Conservation (phyloP, 257 asterid species). For the Linaria vulgaris region DNA sequence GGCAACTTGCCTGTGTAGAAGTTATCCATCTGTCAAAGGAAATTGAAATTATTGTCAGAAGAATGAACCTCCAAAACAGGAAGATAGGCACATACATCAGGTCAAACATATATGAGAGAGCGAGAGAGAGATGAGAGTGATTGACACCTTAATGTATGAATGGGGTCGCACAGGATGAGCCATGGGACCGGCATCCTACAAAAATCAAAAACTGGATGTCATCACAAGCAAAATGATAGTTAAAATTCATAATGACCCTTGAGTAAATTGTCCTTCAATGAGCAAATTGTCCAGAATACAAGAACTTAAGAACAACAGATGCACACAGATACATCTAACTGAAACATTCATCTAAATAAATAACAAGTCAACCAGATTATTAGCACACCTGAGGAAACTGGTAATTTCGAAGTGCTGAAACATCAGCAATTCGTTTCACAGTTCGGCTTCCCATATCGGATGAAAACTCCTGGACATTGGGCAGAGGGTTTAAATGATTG, state of each 20-base stretch:
- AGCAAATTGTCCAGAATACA: neutral
- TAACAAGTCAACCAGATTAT: slow-evolving; percentile 1
- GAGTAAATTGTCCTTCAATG: neutral
- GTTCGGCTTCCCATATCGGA: slow-evolving; percentile 89
- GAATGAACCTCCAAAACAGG: slow-evolving; percentile 5
- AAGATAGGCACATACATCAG: slow-evolving; percentile 1
- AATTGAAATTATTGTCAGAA: slow-evolving; percentile 28
- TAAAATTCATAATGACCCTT: neutral
- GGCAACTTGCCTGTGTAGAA: slow-evolving; percentile 73
- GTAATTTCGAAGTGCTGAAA: slow-evolving; percentile 60
- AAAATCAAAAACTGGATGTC: slow-evolving; percentile 25
- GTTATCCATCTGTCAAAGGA: slow-evolving; percentile 71
- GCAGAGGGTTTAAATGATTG: slow-evolving; percentile 8
- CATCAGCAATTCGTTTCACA: slow-evolving; percentile 77
- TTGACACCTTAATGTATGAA: slow-evolving; percentile 68
- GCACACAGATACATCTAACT: neutral
- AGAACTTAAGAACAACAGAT: neutral
- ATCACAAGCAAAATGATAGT: slow-evolving; percentile 3
- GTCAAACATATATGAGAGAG: neutral
- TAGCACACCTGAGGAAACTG: slow-evolving; percentile 74
- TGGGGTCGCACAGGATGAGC: slow-evolving; percentile 92
- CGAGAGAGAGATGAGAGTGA: slow-evolving; percentile 14
- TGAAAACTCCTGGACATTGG: slow-evolving; percentile 62
- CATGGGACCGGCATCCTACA: slow-evolving; percentile 90
- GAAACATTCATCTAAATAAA: neutral